Conservation (phyloP, 768 basidiomycete species). For the Calocybe gangraenosa region DNA sequence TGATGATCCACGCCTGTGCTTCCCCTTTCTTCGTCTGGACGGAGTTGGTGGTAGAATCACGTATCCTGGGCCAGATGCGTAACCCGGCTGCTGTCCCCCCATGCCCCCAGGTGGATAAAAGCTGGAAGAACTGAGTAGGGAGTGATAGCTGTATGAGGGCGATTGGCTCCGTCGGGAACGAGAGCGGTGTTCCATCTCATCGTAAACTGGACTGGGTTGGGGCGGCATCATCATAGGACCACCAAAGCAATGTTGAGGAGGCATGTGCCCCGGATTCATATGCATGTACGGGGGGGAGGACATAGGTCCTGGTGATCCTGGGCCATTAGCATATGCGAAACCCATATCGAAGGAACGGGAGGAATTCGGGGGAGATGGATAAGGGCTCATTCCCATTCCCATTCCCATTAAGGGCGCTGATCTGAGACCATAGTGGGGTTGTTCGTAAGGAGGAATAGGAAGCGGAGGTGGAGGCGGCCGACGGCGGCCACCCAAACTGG, state of each 20-base stretch:
- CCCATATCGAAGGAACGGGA: conserved; percentile 6
- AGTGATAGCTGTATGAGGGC: background rate
- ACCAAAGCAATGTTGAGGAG: conserved; percentile 1
- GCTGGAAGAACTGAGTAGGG: background rate
- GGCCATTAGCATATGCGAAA: conserved; percentile 13
- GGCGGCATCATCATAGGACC: conserved; percentile 12
- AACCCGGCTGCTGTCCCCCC: conserved; percentile 2
- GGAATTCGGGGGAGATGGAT: conserved; percentile 10
- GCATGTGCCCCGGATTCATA: conserved; percentile 1
- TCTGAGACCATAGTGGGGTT: conserved; percentile 2
- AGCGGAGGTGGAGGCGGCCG: conserved; percentile 13
- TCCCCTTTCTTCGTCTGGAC: conserved; percentile 2
- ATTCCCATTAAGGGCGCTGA: background rate
- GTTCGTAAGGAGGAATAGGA: conserved; percentile 8
- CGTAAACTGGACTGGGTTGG: conserved; percentile 5
- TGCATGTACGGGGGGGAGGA: conserved; percentile 3
- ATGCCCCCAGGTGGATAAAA: background rate
- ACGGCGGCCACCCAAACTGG: conserved; percentile 1
- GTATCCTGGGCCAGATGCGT: conserved; percentile 5
- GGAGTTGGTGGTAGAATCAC: conserved; percentile 6
- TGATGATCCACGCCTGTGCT: conserved; percentile 3
- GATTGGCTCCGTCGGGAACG: conserved; percentile 9
- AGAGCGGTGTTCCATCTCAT: conserved; percentile 3
- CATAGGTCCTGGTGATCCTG: conserved; percentile 16
- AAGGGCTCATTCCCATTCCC: conserved; percentile 5